These are phyloP conservation scores for Phytophthora brassicae DNA, from an alignment of 352 stramenopile genomes.

Conservation along the genomic window DNA sequence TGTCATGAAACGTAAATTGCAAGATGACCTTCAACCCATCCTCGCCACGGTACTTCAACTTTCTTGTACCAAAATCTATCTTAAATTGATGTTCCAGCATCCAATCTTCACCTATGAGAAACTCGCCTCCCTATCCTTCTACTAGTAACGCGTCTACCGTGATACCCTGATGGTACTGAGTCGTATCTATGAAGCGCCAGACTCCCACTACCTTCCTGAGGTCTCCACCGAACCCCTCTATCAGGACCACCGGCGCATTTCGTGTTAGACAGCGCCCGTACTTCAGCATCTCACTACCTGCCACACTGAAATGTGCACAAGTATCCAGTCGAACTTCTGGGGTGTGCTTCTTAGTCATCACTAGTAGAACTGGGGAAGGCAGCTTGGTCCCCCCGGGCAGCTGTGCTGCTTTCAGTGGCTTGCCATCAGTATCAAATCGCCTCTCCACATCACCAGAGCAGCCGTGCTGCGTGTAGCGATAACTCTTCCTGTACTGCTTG, in stretches of 20 bases:
- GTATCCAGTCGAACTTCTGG: conserved; percentile 8
- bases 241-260: not conserved
- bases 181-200: not conserved
- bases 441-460: conserved; percentile 9
- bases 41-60: not conserved
- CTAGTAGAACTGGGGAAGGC: not conserved
- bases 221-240: conserved; percentile 15
- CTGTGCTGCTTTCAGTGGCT: not conserved
- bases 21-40: not conserved
- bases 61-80: conserved; percentile 3
- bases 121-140: not conserved
- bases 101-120: conserved; percentile 17
- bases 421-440: not conserved
- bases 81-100: conserved; percentile 1
- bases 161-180: conserved; percentile 1
- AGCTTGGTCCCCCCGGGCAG: not conserved
- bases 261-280: not conserved
- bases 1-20: conserved; percentile 1
- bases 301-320: not conserved
- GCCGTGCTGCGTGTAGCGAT: not conserved
- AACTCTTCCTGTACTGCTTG: not conserved
- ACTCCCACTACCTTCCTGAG: not conserved
- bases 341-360: not conserved
- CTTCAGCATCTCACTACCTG: not conserved
- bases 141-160: conserved; percentile 3